Percentiles rank a stretch among this genome's conserved stretches.
phyloP scores from a whole-genome alignment of 352 stramenopile genomes.

The Aphanomyces cochlioides region DNA sequence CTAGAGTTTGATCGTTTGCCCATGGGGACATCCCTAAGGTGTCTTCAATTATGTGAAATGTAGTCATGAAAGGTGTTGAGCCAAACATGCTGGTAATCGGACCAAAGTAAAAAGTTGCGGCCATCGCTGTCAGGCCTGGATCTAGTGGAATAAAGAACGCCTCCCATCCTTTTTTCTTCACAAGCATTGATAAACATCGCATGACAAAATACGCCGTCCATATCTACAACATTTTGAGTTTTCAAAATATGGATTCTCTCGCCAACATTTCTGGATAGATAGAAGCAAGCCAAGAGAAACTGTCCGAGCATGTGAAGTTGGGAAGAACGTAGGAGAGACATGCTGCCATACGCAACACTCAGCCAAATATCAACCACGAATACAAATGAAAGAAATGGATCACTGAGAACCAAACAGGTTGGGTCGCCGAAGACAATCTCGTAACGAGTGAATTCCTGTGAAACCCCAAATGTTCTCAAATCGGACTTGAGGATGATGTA shows the following conservation, averaged over 20 bases:
- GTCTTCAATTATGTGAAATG: background rate
- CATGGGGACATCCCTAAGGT: background rate
- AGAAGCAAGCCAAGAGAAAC: background rate
- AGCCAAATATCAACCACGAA: background rate
- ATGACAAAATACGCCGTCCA: background rate
- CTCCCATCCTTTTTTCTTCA: background rate
- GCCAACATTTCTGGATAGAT: background rate
- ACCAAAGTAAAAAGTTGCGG: background rate
- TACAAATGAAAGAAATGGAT: background rate
- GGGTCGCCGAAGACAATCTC: background rate
- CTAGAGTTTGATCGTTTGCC: background rate
- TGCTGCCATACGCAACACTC: background rate
- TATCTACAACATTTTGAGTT: background rate
- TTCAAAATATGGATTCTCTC: background rate
- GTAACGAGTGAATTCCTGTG: background rate
- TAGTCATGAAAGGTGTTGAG: background rate
- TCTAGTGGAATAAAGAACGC: background rate
- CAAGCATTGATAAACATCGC: background rate
- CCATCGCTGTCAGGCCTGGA: background rate
- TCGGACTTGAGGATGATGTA: background rate
- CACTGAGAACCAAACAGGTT: background rate
- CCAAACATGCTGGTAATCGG: too few relatives aligned
- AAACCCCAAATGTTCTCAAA: background rate
- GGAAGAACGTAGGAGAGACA: too few relatives aligned
- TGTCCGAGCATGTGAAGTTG: background rate